Conservation (phyloP, 805 yeast genomes). For the Blastobotrys muscicola region DNA sequence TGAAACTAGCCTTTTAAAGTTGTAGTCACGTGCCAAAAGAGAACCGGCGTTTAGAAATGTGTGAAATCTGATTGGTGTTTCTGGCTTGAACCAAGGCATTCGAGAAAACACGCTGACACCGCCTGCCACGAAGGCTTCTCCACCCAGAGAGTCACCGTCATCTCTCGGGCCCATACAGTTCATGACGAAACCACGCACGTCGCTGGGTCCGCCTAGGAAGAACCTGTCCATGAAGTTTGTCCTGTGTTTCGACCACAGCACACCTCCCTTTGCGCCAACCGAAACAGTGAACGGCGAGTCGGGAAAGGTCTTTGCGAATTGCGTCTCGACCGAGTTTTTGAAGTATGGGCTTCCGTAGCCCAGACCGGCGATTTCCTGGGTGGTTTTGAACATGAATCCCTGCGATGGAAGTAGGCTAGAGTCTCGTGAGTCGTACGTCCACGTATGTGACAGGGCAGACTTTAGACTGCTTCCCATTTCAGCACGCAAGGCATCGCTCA, state of each 20-base stretch:
- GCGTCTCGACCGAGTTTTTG: conserved; percentile 28
- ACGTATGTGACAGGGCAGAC: conserved; percentile 38
- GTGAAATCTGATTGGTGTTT: conserved; percentile 52
- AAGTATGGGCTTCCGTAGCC: conserved; percentile 22
- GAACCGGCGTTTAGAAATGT: conserved; percentile 60
- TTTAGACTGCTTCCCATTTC: conserved; percentile 58
- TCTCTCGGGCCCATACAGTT: conserved; percentile 61
- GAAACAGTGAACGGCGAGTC: conserved; percentile 12
- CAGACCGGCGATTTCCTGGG: conserved; percentile 38
- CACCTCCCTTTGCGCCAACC: conserved; percentile 39
- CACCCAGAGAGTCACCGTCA: conserved; percentile 53
- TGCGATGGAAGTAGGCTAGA: conserved; percentile 34
- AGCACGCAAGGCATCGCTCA: conserved; percentile 47
- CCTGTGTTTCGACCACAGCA: conserved; percentile 32
- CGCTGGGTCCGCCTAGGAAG: conserved; percentile 71
- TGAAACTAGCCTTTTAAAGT: conserved; percentile 19
- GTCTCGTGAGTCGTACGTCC: conserved; percentile 36
- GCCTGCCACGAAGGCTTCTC: conserved; percentile 46
- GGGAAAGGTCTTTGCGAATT: conserved; percentile 23
- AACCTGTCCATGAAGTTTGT: conserved; percentile 64
- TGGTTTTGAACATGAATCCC: conserved; percentile 36
- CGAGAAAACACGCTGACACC: conserved; percentile 52
- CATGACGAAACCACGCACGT: conserved; percentile 58
- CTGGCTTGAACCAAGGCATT: conserved; percentile 42
- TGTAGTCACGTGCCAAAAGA: conserved; percentile 25